Evolutionary conservation across 805 yeast genomes (phyloP), one percentile per base, ranked within the genome.

Genomic region (Yarrowia sp.): DNA sequence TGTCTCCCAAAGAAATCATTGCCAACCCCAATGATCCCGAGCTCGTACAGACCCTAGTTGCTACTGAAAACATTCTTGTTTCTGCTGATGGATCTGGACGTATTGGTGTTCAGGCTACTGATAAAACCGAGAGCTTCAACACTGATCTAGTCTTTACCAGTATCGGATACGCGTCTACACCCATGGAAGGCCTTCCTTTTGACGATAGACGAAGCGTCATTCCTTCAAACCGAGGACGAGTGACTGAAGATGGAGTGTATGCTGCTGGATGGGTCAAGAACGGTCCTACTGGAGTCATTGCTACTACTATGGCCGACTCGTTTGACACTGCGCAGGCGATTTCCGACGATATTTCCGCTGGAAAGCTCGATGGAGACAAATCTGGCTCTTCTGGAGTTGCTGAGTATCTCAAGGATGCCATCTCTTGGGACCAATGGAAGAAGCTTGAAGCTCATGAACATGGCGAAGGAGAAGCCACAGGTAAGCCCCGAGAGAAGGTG

Each of bases 201-300:
- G 82, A 83, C 67, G 36, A 41, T 0, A 65, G 66, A 3, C 72
- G 71, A 13, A 86, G 87, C 1, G 74, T 78, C n/a, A 75, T 85
- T 11, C 75, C 78, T 1, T 85, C 83, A 65, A 67, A 69, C 0
- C 73, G 79, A 22, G 88, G 86, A 1, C 75, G 82, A 43, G 81
- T 82, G 0, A 65, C 78, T 9, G 69, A 73, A 38, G 77, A 72
- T 1, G 88, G 90, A 0, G 76, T 90, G 66, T 93, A 92, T 70
- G 86, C 89, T 1, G 79, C 92, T 8, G 99, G 99, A 0, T 95
- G 99, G 99, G 86, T 92, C 53, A 85, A 88, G 65, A 86, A 83
- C 61, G 96, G 96, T 0, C 89, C 96, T 8, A 82, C 83, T 33
- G 99, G 99, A 1, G 96, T 91, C 3, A 95, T 95, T 68, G 96